Base-by-base conservation (phyloP, 768 basidiomycete genomes). In the Lactarius evosmus region DNA sequence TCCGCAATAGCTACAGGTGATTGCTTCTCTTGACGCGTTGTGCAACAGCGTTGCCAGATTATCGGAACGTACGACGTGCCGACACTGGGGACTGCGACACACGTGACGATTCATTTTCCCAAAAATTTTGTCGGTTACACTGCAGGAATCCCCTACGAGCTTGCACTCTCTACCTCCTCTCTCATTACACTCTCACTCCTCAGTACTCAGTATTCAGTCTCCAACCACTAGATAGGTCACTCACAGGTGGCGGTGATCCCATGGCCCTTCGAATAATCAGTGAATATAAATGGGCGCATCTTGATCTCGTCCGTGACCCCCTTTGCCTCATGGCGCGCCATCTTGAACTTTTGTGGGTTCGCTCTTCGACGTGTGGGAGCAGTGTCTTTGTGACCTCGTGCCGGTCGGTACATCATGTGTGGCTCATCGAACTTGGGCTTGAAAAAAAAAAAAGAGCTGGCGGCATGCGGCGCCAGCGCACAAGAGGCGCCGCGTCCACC, bases 351-450 rank as follows among this genome's bases (percentile, higher is more conserved):
- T 1, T 87, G 82, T 11, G 92, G 73, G 50, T 75, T 75, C 5
- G 71, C 73, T 2, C 75, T 71, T 16, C 63, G 74, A 56, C 69
- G 70, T 44, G 66, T 57, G 76, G 70, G 12, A 94, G 78, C n/a
- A 96, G 78, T 11, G 73, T 75, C 73, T 91, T 91, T 8, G 97
- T 98, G 58, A 95, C 80, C 75, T 98, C 96, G 60, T 96, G 83
- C 94, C 95, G 98, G 72, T 95, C 96, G 88, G 76, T 97, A 98
- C 86, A 96, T 95, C 82, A 98, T 87, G 73, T 99, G 98, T 2
- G 96, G n/a, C n/a, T n/a, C n/a, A n/a, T n/a, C n/a, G n/a, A n/a
- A n/a, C n/a, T n/a, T n/a, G n/a, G n/a, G n/a, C n/a, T n/a, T n/a
- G n/a, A n/a, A n/a, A n/a, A n/a, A n/a, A n/a, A n/a, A n/a, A n/a